Conservation (phyloP, 2,329 filamentous ascomycete species). For the Colletotrichum euphorbiae region DNA sequence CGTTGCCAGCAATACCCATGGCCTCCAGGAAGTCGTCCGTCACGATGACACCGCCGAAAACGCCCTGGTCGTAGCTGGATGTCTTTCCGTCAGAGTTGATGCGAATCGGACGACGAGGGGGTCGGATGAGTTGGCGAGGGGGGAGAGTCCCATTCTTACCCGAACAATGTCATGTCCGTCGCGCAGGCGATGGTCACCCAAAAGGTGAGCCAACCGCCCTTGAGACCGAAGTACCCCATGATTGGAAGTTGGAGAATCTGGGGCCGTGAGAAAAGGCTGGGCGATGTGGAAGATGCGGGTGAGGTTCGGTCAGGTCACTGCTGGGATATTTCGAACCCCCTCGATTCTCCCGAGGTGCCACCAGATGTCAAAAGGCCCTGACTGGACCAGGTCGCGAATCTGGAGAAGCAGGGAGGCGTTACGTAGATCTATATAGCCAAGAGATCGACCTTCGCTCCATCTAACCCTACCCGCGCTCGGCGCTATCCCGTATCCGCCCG, state of each 20-base stretch:
- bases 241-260: neutral
- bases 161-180: conserved; percentile 46
- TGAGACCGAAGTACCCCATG: conserved; percentile 37
- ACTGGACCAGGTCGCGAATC: neutral
- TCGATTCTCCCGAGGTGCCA: neutral
- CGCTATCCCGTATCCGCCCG: conserved; percentile 8
- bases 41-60: conserved; percentile 61
- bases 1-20: conserved; percentile 55
- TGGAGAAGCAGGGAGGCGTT: neutral
- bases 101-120: too few relatives aligned
- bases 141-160: conserved; percentile 32
- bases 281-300: neutral
- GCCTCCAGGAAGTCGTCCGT: conserved; percentile 57
- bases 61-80: conserved; percentile 59
- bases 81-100: neutral
- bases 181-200: conserved; percentile 39
- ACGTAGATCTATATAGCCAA: conserved; percentile 34
- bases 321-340: neutral
- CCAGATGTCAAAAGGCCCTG: conserved; percentile 18
- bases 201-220: conserved; percentile 38
- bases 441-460: conserved; percentile 10
- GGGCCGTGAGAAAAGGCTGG: neutral
- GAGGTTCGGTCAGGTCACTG: too few relatives aligned
- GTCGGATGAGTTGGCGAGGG: neutral
- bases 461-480: conserved; percentile 2